Evolutionary conservation across 2,329 filamentous ascomycete genomes (phyloP), one percentile per base, ranked within the genome.

Genomic region (Exophiala alcalophila): DNA sequence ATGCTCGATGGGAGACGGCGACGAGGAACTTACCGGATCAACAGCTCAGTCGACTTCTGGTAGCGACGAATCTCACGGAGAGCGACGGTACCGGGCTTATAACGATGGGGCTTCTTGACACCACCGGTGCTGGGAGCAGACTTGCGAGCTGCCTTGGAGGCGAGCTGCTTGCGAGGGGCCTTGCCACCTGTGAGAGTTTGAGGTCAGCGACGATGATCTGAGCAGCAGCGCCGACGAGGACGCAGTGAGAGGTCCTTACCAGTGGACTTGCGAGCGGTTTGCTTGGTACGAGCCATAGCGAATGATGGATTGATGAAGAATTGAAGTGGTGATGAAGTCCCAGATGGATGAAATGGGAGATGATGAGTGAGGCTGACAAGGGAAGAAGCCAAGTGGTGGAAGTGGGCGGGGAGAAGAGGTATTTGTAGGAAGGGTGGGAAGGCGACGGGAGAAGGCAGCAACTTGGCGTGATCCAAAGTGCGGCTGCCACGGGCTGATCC

Each of bases 101-200:
- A 80, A 52, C 86, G 79, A 76, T 90, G 86, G 72, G 86, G 86
- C 85, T 92, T 92, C 86, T 92, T 92, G 81, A 91, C 86, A 83
- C 86, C 86, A 64, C 91, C 92, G 69, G 92, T 97, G 54, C 89
- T 95, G 61, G 92, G 92, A 51, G 92, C 91, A 62, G 84, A 89
- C 84, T 98, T 98, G 77, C 92, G 90, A 65, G 92, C 91, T 59
- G 91, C 92, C 86, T 96, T 96, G 79, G 90, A 95, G 62, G 91
- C 91, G 66, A 97, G 89, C 82, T 96, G 90, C 87, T 98, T 98
- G 73, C 79, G 77, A 59, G 79, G 79, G 64, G 79, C 79, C 72
- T 83, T 83, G 75, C 79, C 79, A 81, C 79, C 79, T 57, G 26
- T 16, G 15, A 61, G 44, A 21, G 41, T n/a, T 46, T 35, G 36